A percentile compares a stretch with the other conserved stretches of the same genome.
Conservation (phyloP, 768 basidiomycete species). For the Serpula lacrymans region DNA sequence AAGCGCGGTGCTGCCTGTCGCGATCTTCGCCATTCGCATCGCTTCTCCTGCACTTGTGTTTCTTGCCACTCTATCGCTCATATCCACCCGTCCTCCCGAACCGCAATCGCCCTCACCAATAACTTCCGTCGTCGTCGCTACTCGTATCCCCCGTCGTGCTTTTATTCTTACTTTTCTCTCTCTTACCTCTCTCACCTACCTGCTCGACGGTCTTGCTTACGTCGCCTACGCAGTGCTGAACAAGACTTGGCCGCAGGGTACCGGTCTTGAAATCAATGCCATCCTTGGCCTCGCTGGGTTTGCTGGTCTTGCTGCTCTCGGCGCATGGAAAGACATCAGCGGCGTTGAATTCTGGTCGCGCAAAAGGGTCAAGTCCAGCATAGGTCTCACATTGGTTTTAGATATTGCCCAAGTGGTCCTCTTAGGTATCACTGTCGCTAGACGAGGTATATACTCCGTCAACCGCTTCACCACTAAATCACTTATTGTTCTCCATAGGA, state of each 20-base stretch:
- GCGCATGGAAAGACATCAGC: slow-evolving; percentile 75
- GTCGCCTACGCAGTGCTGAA: slow-evolving; percentile 61
- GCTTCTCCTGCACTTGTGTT: slow-evolving; percentile 67
- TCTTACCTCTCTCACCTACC: slow-evolving; percentile 66
- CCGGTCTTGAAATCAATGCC: slow-evolving; percentile 66
- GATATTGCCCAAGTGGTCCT: slow-evolving; percentile 62
- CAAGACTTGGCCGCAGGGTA: slow-evolving; percentile 59
- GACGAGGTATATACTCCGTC: slow-evolving; percentile 31
- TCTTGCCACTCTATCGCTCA: slow-evolving; percentile 57
- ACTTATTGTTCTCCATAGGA: slow-evolving; percentile 9
- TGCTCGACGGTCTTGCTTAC: slow-evolving; percentile 75
- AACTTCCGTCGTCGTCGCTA: slow-evolving; percentile 73
- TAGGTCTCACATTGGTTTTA: slow-evolving; percentile 50
- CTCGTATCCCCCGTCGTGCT: slow-evolving; percentile 68
- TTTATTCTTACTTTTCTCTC: slow-evolving; percentile 72
- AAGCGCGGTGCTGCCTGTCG: slow-evolving; percentile 20
- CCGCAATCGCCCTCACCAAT: slow-evolving; percentile 56
- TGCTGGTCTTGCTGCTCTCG: slow-evolving; percentile 67
- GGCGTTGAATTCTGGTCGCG: slow-evolving; percentile 67
- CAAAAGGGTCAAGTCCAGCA: slow-evolving; percentile 51
- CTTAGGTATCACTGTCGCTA: slow-evolving; percentile 36
- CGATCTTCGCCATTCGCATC: slow-evolving; percentile 58
- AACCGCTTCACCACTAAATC: slow-evolving; percentile 5
- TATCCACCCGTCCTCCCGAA: slow-evolving; percentile 44
- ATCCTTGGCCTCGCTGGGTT: slow-evolving; percentile 69